Evolutionary conservation across 208 protist species (phyloP).

Genomic region (Trypanosoma avium): DNA sequence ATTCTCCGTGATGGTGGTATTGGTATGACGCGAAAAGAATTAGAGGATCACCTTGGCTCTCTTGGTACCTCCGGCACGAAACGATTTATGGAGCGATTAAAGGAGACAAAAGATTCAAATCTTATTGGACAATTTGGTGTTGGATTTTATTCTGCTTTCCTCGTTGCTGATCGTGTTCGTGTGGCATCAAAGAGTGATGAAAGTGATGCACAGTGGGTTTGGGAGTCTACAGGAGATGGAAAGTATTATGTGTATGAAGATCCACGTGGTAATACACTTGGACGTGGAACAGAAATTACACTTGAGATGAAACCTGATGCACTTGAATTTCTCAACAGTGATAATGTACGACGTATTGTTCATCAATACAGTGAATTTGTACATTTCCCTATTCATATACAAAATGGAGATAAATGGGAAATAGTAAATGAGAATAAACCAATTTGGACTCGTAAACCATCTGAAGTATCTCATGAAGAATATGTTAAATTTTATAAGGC

Average conservation of each 20-base stretch:
- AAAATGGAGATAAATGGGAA: conserved; percentile 86
- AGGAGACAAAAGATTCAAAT: conserved; percentile 86
- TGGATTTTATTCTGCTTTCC: conserved; percentile 99
- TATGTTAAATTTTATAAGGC: conserved; percentile 99
- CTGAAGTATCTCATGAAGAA: conserved; percentile 97
- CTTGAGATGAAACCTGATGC: conserved; percentile 97
- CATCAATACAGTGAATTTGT: conserved; percentile 99
- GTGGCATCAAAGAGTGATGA: conserved; percentile 96
- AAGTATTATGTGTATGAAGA: conserved; percentile 95
- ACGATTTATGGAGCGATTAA: conserved; percentile 91
- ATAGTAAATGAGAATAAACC: conserved; percentile 98
- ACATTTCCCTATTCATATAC: conserved; percentile 98
- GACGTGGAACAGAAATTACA: conserved; percentile 96
- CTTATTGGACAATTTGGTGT: conserved; percentile 99
- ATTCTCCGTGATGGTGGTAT: conserved; percentile 98
- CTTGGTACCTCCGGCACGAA: conserved; percentile 99
- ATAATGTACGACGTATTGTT: conserved; percentile 92
- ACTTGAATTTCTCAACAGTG: conserved; percentile 94
- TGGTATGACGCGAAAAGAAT: conserved; percentile 99
- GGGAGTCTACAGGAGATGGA: conserved; percentile 96
- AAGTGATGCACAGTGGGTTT: conserved; percentile 96
- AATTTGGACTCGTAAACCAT: conserved; percentile 96
- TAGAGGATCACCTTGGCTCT: conserved; percentile 98
- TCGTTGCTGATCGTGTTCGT: conserved; percentile 98
- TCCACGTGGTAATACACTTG: conserved; percentile 94